Evolutionary conservation across 495 filamentous ascomycete genomes (phyloP), one percentile per base, ranked within the genome.

Genomic region (Entonaema liquescens): DNA sequence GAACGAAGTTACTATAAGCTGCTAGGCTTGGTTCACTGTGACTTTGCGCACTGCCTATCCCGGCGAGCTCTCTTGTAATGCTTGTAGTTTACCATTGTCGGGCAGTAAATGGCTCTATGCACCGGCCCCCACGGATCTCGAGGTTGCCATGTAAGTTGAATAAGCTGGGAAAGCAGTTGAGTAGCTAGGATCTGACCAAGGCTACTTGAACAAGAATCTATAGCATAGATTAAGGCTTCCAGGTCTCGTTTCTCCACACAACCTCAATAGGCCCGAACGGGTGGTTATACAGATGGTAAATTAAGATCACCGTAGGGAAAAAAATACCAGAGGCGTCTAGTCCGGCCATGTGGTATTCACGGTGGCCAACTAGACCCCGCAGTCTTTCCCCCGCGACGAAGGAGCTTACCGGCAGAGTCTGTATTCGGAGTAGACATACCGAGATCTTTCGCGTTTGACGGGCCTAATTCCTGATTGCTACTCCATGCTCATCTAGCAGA

Each of bases 381-480:
- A 81, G 64, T 50, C 59, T 77, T 75, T 77, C 68, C 79, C 77
- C 74, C 69, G 72, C 57, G 72, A 74, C 56, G 65, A 69, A 63
- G 69, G 71, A 58, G 67, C 71, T 74, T 77, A 70, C 71, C 73
- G 75, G 64, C 76, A 77, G 71, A 58, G 71, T 52, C 60, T 68
- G 44, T 76, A 71, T 74, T 79, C 83, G 83, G 82, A 84, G 74
- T 67, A 71, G 77, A 71, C 68, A 72, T 80, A 76, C 82, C 82
- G 82, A 82, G 78, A 52, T 44, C 59, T 71, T 76, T 71, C 71
- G 79, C 75, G 71, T 68, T 65, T 71, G 55, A 72, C 81, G 83
- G 82, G 74, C 83, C 83, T 83, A 71, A 68, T 84, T 84, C 81
- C 82, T 80, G 78, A 83, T 83, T 83, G 77, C 80, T 33, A 70